These are phyloP conservation scores for Talaromyces islandicus DNA, from an alignment of 2,329 filamentous ascomycete genomes.

Conservation along the genomic window DNA sequence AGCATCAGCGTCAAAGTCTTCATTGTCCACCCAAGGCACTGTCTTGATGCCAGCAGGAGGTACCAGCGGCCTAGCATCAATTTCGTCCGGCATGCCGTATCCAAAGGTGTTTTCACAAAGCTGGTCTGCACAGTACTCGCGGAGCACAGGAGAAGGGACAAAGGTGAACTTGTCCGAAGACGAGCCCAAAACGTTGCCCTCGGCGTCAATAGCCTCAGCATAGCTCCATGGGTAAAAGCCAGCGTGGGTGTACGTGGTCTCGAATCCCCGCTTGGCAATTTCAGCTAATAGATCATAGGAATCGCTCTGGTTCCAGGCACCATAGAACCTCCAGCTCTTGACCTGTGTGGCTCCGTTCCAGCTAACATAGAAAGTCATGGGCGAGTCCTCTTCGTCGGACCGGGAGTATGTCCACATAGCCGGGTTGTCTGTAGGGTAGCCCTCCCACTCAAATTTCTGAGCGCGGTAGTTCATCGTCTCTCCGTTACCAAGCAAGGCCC, in stretches of 20 bases:
- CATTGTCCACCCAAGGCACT: background rate
- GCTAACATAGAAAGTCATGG: conserved; percentile 32
- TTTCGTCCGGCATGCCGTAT: conserved; percentile 26
- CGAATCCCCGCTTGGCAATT: conserved; percentile 31
- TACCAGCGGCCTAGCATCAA: conserved; percentile 19
- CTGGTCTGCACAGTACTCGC: conserved; percentile 23
- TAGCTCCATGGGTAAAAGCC: conserved; percentile 27
- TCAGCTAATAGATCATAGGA: conserved; percentile 25
- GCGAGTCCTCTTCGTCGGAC: conserved; percentile 18
- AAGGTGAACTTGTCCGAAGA: conserved; percentile 31
- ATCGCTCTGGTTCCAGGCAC: conserved; percentile 22
- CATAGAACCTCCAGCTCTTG: conserved; percentile 30
- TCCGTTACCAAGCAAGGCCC: conserved; percentile 28
- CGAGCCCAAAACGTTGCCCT: conserved; percentile 26
- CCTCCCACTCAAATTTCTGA: conserved; percentile 38
- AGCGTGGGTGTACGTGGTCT: conserved; percentile 28
- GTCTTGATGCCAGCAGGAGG: conserved; percentile 15
- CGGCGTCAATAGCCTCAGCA: conserved; percentile 29
- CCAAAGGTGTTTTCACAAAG: conserved; percentile 23
- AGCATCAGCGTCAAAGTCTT: background rate
- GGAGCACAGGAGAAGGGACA: conserved; percentile 28
- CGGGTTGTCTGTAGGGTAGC: conserved; percentile 34
- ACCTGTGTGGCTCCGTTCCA: conserved; percentile 39
- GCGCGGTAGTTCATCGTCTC: conserved; percentile 38
- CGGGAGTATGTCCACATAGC: conserved; percentile 35